Percentiles rank a stretch among this genome's conserved stretches.
Evolutionary conservation across 345 rosid genomes (phyloP).

Genomic region (Eucalyptus pumila): DNA sequence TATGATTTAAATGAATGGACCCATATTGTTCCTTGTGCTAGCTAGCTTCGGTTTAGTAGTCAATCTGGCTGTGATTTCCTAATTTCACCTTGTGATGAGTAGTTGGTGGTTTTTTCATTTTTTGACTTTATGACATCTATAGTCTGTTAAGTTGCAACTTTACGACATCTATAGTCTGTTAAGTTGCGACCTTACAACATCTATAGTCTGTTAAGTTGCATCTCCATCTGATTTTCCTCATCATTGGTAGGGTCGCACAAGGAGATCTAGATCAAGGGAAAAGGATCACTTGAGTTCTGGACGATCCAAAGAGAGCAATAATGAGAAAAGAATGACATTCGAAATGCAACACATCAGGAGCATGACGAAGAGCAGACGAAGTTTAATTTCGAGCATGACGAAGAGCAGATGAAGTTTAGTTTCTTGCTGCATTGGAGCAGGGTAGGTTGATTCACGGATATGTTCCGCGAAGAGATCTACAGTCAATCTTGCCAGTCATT

Average conservation of each 20-base stretch:
- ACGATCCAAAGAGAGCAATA: background rate
- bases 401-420: no score
- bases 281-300: background rate
- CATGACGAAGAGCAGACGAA: background rate
- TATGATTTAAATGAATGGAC: background rate
- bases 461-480: no score
- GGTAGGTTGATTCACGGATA: no score
- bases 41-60: background rate
- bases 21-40: background rate
- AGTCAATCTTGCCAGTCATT: no score
- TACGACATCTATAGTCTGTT: background rate
- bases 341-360: background rate
- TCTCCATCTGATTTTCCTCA: background rate
- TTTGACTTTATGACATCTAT: background rate
- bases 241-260: conserved; percentile 18
- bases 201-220: background rate
- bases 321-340: background rate
- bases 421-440: no score
- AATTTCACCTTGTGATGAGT: background rate
- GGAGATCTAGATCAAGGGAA: conserved; percentile 41
- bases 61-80: background rate
- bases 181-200: background rate
- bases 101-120: background rate
- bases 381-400: background rate
- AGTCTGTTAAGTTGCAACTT: background rate